phyloP scores from a whole-genome alignment of 2,329 filamentous ascomycete genomes.

The Colletotrichum truncatum region DNA sequence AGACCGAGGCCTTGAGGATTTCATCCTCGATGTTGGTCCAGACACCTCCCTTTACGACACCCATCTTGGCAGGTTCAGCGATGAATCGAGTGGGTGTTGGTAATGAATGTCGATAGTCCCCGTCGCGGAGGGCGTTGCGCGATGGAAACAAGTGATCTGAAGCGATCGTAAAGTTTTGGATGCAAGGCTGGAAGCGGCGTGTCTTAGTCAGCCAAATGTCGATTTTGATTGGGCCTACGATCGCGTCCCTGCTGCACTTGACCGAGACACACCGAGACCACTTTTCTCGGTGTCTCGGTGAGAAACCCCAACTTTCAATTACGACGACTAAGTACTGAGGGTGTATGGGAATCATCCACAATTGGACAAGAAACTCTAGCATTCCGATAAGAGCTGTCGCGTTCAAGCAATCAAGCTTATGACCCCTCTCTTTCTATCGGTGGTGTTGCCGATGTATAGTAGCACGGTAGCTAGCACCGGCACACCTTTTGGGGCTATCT shows the following conservation, averaged over 20 bases:
- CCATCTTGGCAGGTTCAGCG: conserved; percentile 57
- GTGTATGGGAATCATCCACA: neutral
- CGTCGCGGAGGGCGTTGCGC: conserved; percentile 22
- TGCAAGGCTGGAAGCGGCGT: conserved; percentile 12
- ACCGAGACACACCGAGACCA: neutral
- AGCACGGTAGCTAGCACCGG: too few relatives aligned
- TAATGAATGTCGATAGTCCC: conserved; percentile 1
- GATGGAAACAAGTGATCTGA: neutral
- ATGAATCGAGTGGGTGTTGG: neutral
- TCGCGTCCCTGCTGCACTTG: neutral
- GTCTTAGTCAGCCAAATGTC: neutral
- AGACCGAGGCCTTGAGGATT: conserved; percentile 94
- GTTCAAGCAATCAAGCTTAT: neutral
- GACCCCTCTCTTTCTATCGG: neutral
- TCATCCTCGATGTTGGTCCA: conserved; percentile 90
- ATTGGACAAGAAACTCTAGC: conserved; percentile 1
- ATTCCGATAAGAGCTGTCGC: neutral
- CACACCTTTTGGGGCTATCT: too few relatives aligned
- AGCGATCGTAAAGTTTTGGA: conserved; percentile 24
- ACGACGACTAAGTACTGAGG: neutral
- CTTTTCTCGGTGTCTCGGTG: neutral
- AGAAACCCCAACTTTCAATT: neutral
- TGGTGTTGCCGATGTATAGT: neutral
- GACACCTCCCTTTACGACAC: conserved; percentile 78
- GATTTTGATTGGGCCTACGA: neutral